Evolutionary conservation across 2,329 filamentous ascomycete species (phyloP), one percentile per base, ranked within the genome.

Genomic region (Clonostachys byssicola): DNA sequence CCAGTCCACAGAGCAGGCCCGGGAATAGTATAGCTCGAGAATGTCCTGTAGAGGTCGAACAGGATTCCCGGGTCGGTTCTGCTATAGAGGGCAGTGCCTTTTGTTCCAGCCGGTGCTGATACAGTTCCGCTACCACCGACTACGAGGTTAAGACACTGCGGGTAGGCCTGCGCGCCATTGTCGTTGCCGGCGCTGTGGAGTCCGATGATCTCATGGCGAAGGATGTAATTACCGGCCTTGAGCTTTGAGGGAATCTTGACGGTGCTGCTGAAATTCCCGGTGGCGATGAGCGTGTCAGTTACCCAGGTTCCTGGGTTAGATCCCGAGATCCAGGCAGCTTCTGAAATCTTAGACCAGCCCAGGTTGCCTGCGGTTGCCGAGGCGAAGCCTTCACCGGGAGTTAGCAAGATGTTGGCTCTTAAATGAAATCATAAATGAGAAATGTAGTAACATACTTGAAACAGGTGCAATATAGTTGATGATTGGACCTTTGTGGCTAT

Each of bases 341-440:
- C 69, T 30, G 72, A 72, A 49, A 85, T 77, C 74, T 86, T 86
- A 72, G 79, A 76, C 64, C 75, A 84, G 51, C 72, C 59, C 35
- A 85, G 71, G n/a, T 61, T 56, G 6, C 61, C 61, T 64, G 79
- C 77, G 63, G 76, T 73, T 45, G 75, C 74, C 7, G 65, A 65
- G 18, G 71, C 63, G 59, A 78, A 83, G 58, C 81, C 75, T 23
- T 71, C 74, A 17, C 23, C 23, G 9, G 23, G 23, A 30, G 23
- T 30, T 30, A 30, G 23, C 23, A 30, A 30, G 23, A 8, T 30
- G 23, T 3, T 10, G 9, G 23, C 23, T 30, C 9, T 30, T 30
- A 30, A 8, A 10, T 30, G 23, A 10, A 9, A 30, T 10, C 1
- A 4, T 30, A 3, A 30, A 30, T 30, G 23, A 5, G 23, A 30